Conservation (phyloP, 768 basidiomycete species). For the Mycena capillaripes region DNA sequence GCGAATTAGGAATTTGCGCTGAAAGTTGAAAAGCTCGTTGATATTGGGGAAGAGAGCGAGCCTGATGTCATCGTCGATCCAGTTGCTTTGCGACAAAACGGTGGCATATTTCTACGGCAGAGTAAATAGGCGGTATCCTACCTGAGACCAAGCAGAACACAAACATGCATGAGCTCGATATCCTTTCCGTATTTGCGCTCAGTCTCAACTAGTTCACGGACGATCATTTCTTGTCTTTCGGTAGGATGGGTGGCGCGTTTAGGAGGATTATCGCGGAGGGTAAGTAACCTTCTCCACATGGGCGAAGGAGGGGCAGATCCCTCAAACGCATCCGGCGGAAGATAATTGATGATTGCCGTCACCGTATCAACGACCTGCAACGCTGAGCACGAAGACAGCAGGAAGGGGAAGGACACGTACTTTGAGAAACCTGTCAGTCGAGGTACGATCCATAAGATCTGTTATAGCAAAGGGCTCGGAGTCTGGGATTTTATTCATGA, state of each 20-base stretch:
- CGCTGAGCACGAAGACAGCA: slow-evolving; percentile 1
- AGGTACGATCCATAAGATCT: slow-evolving; percentile 91
- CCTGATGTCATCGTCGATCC: slow-evolving; percentile 95
- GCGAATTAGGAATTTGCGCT: slow-evolving; percentile 92
- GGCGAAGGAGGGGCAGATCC: slow-evolving; percentile 71
- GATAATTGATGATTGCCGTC: slow-evolving; percentile 82
- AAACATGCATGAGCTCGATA: slow-evolving; percentile 94
- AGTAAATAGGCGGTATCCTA: slow-evolving; percentile 31
- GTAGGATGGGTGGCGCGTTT: slow-evolving; percentile 78
- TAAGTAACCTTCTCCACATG: too few species aligned
- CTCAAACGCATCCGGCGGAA: slow-evolving; percentile 80
- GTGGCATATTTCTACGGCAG: slow-evolving; percentile 85
- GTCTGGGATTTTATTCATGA: slow-evolving; percentile 70
- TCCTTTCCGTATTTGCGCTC: slow-evolving; percentile 98
- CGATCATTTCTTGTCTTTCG: slow-evolving; percentile 82
- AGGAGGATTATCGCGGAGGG: slow-evolving; percentile 71
- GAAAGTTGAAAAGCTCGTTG: slow-evolving; percentile 96
- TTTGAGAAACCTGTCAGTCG: slow-evolving; percentile 96
- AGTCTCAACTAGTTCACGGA: slow-evolving; percentile 93
- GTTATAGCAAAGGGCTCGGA: slow-evolving; percentile 92
- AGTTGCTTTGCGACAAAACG: slow-evolving; percentile 83
- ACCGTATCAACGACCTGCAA: slow-evolving; percentile 90
- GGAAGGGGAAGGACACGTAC: slow-evolving; percentile 57
- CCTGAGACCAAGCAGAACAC: slow-evolving; percentile 39
- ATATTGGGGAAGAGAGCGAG: slow-evolving; percentile 96